Conservation (phyloP, 2,329 filamentous ascomycete genomes). For the Talaromyces amestolkiae region DNA sequence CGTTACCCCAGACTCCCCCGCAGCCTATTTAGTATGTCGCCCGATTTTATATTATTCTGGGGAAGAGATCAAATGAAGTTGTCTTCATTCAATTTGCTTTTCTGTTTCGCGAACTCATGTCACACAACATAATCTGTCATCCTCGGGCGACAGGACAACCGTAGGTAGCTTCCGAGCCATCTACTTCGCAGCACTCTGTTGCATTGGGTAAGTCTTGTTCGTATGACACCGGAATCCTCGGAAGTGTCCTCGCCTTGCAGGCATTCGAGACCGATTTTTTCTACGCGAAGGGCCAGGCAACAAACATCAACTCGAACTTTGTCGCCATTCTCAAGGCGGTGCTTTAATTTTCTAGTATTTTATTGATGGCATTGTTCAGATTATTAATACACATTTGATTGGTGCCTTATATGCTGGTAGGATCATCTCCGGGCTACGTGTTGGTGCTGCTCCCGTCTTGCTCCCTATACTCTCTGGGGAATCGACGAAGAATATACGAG, state of each 20-base stretch:
- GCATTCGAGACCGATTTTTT: neutral
- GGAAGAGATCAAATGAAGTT: neutral
- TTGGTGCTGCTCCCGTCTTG: too few species aligned
- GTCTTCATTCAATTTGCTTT: neutral
- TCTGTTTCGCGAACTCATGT: neutral
- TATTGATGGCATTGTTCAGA: too few species aligned
- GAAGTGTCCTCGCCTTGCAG: conserved; percentile 45
- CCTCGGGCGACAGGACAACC: neutral
- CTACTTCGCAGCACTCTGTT: conserved; percentile 2
- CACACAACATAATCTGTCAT: neutral
- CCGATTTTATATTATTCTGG: neutral
- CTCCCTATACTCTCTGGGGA: too few species aligned
- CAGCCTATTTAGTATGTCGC: neutral
- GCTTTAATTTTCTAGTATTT: too few species aligned
- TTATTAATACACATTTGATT: too few species aligned
- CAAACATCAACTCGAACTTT: too few species aligned
- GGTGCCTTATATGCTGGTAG: too few species aligned
- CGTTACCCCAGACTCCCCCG: neutral
- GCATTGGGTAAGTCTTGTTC: conserved; percentile 31
- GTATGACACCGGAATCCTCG: conserved; percentile 38
- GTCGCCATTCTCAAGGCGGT: too few species aligned
- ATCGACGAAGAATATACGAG: too few species aligned
- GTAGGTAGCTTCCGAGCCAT: neutral
- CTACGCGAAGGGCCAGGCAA: too few species aligned
- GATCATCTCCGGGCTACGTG: too few species aligned